Percentiles rank a stretch among this genome's conserved stretches.
phyloP scores from a whole-genome alignment of 768 basidiomycete genomes.

The Boletus speciosus region DNA sequence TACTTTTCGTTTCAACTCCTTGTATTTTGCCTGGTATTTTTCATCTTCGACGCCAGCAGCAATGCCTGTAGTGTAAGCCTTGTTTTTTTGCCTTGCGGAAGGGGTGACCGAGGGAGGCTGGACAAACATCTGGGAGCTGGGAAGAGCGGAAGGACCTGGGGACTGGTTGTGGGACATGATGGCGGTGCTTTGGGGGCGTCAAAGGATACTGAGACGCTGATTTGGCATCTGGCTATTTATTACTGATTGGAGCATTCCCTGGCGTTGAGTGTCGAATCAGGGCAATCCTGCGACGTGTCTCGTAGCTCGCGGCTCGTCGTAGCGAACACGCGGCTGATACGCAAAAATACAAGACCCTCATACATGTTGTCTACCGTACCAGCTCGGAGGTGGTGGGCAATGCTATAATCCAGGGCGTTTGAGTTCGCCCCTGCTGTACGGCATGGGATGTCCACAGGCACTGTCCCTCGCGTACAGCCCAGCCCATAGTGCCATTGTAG shows the following conservation, averaged over 20 bases:
- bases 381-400: not conserved
- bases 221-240: conserved; percentile 28
- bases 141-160: conserved; percentile 46
- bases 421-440: conserved; percentile 9
- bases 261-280: conserved; percentile 30
- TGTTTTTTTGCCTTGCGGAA: conserved; percentile 47
- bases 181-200: conserved; percentile 36
- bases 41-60: conserved; percentile 79
- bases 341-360: not conserved
- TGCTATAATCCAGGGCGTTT: not conserved
- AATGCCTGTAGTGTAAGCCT: conserved; percentile 53
- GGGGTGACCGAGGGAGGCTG: conserved; percentile 28
- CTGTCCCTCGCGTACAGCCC: conserved; percentile 1
- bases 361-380: not conserved
- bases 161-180: conserved; percentile 69
- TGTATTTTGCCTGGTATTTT: conserved; percentile 87
- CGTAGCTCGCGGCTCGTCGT: conserved; percentile 9
- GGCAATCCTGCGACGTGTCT: conserved; percentile 9
- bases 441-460: conserved; percentile 24
- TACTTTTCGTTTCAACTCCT: conserved; percentile 83
- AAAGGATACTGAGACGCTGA: conserved; percentile 33
- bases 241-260: conserved; percentile 22
- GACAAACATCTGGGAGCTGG: conserved; percentile 36
- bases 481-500: not conserved
- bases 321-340: not conserved